phyloP scores from a whole-genome alignment of 192 early-diverging fungal genomes.

The Spinellus fusiger region DNA sequence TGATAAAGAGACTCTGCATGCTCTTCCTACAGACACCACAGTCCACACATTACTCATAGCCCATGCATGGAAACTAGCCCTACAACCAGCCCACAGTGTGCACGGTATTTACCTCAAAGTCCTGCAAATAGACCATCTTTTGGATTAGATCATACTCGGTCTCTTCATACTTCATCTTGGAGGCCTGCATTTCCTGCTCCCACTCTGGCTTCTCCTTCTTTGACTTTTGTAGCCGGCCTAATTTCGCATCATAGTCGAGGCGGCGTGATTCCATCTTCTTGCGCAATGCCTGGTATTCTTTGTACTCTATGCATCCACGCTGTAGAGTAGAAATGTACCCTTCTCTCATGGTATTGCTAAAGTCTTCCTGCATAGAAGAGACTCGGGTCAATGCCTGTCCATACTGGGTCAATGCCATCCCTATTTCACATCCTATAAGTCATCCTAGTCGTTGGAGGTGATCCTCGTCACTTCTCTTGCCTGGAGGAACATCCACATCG shows the following conservation, averaged over 20 bases:
- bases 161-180: constrained; percentile 94
- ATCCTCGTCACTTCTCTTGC: too few relatives aligned
- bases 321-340: constrained; percentile 37
- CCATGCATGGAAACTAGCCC: too few relatives aligned
- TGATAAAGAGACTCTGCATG: constrained; percentile 1
- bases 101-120: constrained; percentile 66
- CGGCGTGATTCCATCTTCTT: constrained; percentile 86
- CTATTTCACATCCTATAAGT: neutral
- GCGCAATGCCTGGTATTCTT: constrained; percentile 55
- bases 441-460: neutral
- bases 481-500: constrained; percentile 30
- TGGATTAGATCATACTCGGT: constrained; percentile 70
- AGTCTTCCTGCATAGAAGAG: constrained; percentile 41
- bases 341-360: constrained; percentile 30
- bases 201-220: constrained; percentile 87
- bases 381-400: constrained; percentile 46
- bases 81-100: neutral
- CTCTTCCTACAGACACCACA: constrained; percentile 13
- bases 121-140: constrained; percentile 79
- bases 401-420: constrained; percentile 32
- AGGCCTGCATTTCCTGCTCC: constrained; percentile 85
- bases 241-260: constrained; percentile 90
- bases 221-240: constrained; percentile 79
- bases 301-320: constrained; percentile 42
- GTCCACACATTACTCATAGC: too few relatives aligned